Conservation (phyloP, 352 stramenopile genomes). For the Phytophthora melonis region DNA sequence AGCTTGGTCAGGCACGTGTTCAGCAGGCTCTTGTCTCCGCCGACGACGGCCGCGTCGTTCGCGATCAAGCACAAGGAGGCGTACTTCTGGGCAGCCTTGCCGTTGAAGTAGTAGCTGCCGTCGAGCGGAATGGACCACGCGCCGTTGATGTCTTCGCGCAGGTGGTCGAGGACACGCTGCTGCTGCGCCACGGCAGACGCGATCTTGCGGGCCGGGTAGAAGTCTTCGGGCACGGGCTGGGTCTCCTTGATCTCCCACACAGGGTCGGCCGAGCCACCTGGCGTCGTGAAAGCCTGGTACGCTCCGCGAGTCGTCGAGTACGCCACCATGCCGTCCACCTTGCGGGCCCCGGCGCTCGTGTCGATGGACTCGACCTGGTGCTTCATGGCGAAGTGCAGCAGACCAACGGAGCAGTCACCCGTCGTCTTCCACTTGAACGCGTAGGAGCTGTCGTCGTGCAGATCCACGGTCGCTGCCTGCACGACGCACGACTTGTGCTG, state of each 20-base stretch:
- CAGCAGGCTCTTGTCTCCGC: slow-evolving; percentile 48
- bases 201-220: slow-evolving; percentile 59
- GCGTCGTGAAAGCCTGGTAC: slow-evolving; percentile 53
- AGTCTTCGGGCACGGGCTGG: slow-evolving; percentile 47
- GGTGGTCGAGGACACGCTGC: slow-evolving; percentile 53
- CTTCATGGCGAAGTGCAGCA: slow-evolving; percentile 68
- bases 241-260: slow-evolving; percentile 63
- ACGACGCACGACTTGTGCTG: slow-evolving; percentile 65
- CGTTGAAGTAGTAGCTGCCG: slow-evolving; percentile 78
- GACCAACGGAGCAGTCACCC: slow-evolving; percentile 56
- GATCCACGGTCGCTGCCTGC: slow-evolving; percentile 47
- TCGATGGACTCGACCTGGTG: slow-evolving; percentile 65
- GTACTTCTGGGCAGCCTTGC: slow-evolving; percentile 69
- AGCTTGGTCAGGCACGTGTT: slow-evolving; percentile 54
- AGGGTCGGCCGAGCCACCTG: slow-evolving; percentile 15
- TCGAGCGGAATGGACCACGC: slow-evolving; percentile 56
- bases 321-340: slow-evolving; percentile 49
- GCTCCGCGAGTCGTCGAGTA: slow-evolving; percentile 67
- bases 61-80: slow-evolving; percentile 70
- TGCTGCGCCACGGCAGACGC: slow-evolving; percentile 34
- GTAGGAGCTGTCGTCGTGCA: slow-evolving; percentile 58
- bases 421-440: slow-evolving; percentile 67
- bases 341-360: slow-evolving; percentile 24
- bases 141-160: slow-evolving; percentile 52
- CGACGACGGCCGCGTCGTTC: slow-evolving; percentile 50